Base-by-base conservation (phyloP, 257 asterid genomes). In the Salvia hispanica region DNA sequence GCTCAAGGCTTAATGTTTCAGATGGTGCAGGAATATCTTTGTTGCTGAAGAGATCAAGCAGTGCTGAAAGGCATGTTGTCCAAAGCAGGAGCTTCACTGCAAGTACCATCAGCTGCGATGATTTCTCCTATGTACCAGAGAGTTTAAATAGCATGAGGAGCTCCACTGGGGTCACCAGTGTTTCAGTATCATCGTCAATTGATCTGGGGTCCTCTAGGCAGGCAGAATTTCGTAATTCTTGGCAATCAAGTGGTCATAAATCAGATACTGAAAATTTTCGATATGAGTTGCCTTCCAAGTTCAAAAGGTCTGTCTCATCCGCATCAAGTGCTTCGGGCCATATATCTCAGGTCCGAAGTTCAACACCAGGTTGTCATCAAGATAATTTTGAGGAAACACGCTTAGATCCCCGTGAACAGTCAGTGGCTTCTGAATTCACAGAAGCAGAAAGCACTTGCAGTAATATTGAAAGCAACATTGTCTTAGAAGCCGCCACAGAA, bases 81-180 rank as follows among this genome's bases (percentile, higher is more conserved):
- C 92, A 85, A 61, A 88, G 83, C 80, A 81, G 92, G 85, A 91
- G 86, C 65, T 80, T 81, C 67, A 78, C 89, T 6, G 89, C 96
- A 34, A 85, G 89, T 71, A 84, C 79, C 74, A 80, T 81, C 44
- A 78, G 90, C 62, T 85, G 82, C 61, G 94, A 93, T 50, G 95
- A 85, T 76, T 84, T 88, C 59, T 86, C 97, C 71, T 82, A 84
- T 70, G 77, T 73, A 72, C 79, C 87, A 76, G 95, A 79, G 76
- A 81, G 89, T 72, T 52, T 79, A 73, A 87, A 86, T 77, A 84
- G 90, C 85, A 77, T 81, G 79, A 83, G 92, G 79, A 92, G 96
- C 83, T 88, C 97, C 72, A 66, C 81, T 66, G 93, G 86, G 63
- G 82, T 76, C 68, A 86, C 88, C 53, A 82, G 83, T 77, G 84